Evolutionary conservation across 176 grass and related monocot genomes (phyloP).

Genomic region (Aegilops speltoides): DNA sequence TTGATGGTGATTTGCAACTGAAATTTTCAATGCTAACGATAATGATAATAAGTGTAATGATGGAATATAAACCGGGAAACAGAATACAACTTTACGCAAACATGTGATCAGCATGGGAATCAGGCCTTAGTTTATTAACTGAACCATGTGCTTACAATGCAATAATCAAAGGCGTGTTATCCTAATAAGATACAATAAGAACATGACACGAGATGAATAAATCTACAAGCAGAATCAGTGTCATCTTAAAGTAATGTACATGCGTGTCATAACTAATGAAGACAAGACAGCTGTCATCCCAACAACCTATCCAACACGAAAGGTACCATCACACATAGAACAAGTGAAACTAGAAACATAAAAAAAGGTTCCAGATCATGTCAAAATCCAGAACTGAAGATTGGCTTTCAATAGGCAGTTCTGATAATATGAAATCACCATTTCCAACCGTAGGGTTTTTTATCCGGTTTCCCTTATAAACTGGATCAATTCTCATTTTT

Average conservation of each 20-base stretch:
- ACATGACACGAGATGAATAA: not conserved
- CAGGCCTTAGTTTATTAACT: not conserved
- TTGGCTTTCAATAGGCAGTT: not conserved
- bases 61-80: not conserved
- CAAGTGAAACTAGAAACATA: not conserved
- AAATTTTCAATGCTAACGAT: not conserved
- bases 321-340: not conserved
- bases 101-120: not conserved
- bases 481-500: not conserved
- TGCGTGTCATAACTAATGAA: not conserved
- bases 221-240: not conserved
- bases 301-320: constrained; percentile 1
- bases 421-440: not conserved
- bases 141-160: not conserved
- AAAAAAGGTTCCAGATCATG: not conserved
- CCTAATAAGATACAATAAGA: not conserved
- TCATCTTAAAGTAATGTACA: not conserved
- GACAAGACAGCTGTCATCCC: not conserved
- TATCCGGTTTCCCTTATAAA: not conserved
- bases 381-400: not conserved
- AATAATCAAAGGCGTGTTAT: not conserved
- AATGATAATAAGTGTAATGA: not conserved
- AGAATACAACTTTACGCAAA: not conserved
- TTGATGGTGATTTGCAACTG: not conserved
- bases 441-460: not conserved